Evolutionary conservation across 163 green algal genomes (phyloP).

Genomic region (Prototheca cutis): DNA sequence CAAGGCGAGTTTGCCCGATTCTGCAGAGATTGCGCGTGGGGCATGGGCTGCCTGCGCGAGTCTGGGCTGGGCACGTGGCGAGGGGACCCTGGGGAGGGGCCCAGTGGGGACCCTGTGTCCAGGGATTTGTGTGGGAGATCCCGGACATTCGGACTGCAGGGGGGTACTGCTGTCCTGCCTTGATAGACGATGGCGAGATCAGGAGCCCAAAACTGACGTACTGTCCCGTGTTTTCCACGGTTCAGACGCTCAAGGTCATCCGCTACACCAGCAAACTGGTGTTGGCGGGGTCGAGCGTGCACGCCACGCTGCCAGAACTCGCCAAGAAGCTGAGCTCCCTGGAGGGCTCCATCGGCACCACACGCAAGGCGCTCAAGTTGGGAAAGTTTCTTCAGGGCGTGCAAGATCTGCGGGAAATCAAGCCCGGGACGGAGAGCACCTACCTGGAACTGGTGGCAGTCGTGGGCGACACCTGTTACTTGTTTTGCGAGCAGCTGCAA

Average conservation of each 20-base stretch:
- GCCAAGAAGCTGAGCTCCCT: neutral
- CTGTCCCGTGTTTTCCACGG: too few species aligned
- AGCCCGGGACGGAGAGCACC: neutral
- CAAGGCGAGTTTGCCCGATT: too few species aligned
- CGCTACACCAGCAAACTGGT: neutral
- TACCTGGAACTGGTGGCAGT: neutral
- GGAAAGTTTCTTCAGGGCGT: neutral
- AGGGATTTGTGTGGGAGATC: too few species aligned
- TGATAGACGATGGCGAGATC: too few species aligned
- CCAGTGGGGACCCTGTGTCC: too few species aligned
- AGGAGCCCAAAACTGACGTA: too few species aligned
- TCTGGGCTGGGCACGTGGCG: too few species aligned
- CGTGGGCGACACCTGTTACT: neutral
- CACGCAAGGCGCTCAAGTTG: conserved; percentile 1
- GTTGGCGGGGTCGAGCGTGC: neutral
- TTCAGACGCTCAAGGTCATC: conserved; percentile 1
- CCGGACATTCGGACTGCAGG: too few species aligned
- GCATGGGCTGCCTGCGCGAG: too few species aligned
- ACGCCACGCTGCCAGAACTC: neutral
- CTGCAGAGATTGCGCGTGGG: too few species aligned
- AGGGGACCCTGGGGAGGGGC: too few species aligned
- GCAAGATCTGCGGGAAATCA: neutral
- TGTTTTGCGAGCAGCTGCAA: neutral
- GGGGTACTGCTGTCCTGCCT: too few species aligned
- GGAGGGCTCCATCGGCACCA: neutral